Percentiles rank a stretch among this genome's conserved stretches.
phyloP scores from a whole-genome alignment of 192 early-diverging fungal genomes.

The Coemansia sp. region DNA sequence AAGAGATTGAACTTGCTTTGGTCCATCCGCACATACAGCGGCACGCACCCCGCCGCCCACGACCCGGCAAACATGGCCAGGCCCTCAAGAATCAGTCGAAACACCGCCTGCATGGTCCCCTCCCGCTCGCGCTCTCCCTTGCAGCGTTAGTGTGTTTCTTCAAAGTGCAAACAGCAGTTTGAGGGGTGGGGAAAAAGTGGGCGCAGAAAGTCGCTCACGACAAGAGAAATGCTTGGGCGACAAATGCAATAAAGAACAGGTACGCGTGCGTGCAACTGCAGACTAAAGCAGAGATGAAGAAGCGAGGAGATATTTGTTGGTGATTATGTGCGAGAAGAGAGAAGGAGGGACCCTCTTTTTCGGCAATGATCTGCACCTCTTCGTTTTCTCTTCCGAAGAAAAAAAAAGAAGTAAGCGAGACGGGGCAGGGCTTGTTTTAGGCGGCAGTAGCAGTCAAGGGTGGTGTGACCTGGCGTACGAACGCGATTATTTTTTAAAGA shows the following conservation, averaged over 20 bases:
- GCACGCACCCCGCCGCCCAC: conserved; percentile 81
- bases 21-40: conserved; percentile 74
- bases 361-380: too few relatives aligned
- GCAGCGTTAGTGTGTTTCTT: neutral
- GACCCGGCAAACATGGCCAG: conserved; percentile 79
- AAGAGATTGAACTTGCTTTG: conserved; percentile 67
- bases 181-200: too few relatives aligned
- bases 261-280: too few relatives aligned
- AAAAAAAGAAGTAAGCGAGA: neutral
- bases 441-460: too few relatives aligned
- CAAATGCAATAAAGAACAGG: neutral
- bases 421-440: too few relatives aligned
- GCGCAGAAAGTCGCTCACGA: neutral
- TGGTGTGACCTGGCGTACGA: too few relatives aligned
- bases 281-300: too few relatives aligned
- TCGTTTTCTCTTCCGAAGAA: too few relatives aligned
- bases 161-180: neutral
- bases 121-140: neutral
- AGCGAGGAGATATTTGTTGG: too few relatives aligned
- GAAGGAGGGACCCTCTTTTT: too few relatives aligned
- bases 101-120: conserved; percentile 40
- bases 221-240: neutral
- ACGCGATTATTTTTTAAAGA: too few relatives aligned
- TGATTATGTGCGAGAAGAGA: too few relatives aligned
- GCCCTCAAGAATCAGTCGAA: conserved; percentile 48